Evolutionary conservation across 2,329 filamentous ascomycete genomes (phyloP), one percentile per base, ranked within the genome.

Genomic region (Penicillium nordicum): DNA sequence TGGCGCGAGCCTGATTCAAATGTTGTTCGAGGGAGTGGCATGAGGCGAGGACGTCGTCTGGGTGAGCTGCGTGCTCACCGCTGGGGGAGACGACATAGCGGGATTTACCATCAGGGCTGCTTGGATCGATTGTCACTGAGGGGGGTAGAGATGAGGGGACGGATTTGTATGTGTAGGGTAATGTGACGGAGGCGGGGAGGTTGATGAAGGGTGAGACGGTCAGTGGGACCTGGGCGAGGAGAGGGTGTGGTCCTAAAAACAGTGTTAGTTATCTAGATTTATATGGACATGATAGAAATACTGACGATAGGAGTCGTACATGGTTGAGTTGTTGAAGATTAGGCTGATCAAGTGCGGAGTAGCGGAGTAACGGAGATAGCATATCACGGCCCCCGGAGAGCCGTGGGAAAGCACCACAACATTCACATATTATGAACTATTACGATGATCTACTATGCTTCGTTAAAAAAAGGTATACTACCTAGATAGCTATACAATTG

Each of bases 171-270:
- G 91, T 96, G 79, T 97, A 97, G 25, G 94, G 93, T 8, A 99
- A 85, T 0, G 92, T 96, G 21, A 92, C 89, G 27, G 93, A 88
- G 30, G 90, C 88, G 11, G 94, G 94, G 32, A 99, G 87, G 58
- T 88, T 89, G 67, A 97, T 85, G 78, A 97, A 97, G 27, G 94
- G 94, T 3, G 93, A 97, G 43, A 97, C 92, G 48, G 92, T 95
- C 53, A 99, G 80, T 30, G 94, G 92, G 40, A 97, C 86, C 77
- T 99, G 94, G 63, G 92, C 89, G 45, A 99, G 86, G 62, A 97
- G 85, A 16, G 88, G 90, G 76, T 97, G 92, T 16, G 91, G 86
- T 63, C 84, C 88, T 91, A 60, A 12, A 7, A 7, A 23, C 23
- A 18, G 30, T 37, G 44, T 59, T 43, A 57, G 50, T 32, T 30